A percentile compares a stretch with the other conserved stretches of the same genome.
These are phyloP conservation scores for Torrubiella hemipterigena DNA, from an alignment of 2,329 filamentous ascomycete species.

Conservation along the genomic window DNA sequence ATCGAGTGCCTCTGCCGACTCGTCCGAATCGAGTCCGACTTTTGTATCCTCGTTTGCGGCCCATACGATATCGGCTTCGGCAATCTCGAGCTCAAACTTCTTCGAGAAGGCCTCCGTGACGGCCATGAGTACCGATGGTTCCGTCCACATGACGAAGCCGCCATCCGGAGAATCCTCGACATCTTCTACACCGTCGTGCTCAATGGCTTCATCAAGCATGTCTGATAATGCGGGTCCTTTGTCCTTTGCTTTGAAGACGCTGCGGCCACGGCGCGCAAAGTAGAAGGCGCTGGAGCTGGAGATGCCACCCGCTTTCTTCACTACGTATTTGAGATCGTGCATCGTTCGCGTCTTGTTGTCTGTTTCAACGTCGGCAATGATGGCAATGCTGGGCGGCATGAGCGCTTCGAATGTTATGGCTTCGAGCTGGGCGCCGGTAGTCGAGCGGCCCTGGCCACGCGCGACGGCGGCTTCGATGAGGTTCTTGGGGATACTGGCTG, in stretches of 20 bases:
- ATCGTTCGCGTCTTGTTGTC: conserved; percentile 67
- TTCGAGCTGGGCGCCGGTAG: conserved; percentile 66
- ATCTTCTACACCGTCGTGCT: conserved; percentile 65
- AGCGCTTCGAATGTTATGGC: conserved; percentile 68
- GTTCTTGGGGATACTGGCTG: conserved; percentile 68
- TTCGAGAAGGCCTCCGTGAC: conserved; percentile 40
- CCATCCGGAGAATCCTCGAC: conserved; percentile 57
- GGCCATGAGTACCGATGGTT: conserved; percentile 18
- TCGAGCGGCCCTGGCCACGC: conserved; percentile 74
- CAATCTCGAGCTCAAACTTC: conserved; percentile 52
- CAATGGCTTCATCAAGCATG: conserved; percentile 70
- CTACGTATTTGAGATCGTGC: conserved; percentile 56
- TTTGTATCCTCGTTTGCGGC: conserved; percentile 70
- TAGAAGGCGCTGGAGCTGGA: conserved; percentile 69
- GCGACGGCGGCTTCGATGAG: conserved; percentile 78
- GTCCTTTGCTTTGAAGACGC: conserved; percentile 50
- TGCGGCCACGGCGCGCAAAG: conserved; percentile 69
- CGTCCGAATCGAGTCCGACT: conserved; percentile 46
- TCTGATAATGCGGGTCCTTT: conserved; percentile 48
- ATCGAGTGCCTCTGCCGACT: conserved; percentile 43
- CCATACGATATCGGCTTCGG: conserved; percentile 75
- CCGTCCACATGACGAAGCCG: conserved; percentile 48
- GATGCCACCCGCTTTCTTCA: conserved; percentile 61
- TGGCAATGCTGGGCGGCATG: conserved; percentile 60
- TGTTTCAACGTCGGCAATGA: conserved; percentile 77